Conservation (phyloP, 345 rosid species). For the Aegle marmelos region DNA sequence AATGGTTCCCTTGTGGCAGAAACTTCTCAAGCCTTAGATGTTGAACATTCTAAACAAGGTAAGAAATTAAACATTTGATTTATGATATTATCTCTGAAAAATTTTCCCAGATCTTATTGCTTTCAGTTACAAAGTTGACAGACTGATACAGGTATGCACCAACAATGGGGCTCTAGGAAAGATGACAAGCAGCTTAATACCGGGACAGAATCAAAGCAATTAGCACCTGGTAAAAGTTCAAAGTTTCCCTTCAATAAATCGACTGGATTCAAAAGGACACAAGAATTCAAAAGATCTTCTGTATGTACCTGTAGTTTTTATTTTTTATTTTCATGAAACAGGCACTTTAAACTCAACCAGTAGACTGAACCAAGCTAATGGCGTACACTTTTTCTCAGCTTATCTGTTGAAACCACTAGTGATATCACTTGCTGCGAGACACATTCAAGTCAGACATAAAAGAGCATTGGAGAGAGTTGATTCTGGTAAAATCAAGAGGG, state of each 20-base stretch:
- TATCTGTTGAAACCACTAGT: constrained; percentile 8
- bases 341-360: constrained; percentile 13
- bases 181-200: constrained; percentile 16
- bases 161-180: constrained; percentile 8
- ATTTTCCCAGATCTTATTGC: background rate
- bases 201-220: constrained; percentile 4
- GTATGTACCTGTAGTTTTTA: background rate
- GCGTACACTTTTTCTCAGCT: constrained; percentile 14
- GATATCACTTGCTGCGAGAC: constrained; percentile 19
- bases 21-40: constrained; percentile 9
- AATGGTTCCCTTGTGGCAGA: background rate
- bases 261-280: background rate
- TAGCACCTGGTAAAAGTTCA: constrained; percentile 19
- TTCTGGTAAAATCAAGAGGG: constrained; percentile 10
- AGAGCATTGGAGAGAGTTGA: constrained; percentile 8
- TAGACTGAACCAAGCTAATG: background rate
- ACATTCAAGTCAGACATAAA: constrained; percentile 8
- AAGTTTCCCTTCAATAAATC: background rate
- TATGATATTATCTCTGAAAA: too few relatives aligned
- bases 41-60: constrained; percentile 24
- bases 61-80: background rate
- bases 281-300: background rate
- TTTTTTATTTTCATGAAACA: constrained; percentile 7
- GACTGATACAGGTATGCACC: background rate
- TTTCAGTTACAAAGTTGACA: constrained; percentile 13